Evolutionary conservation across 139 green algal species (phyloP).

Genomic region (Edaphochlamys debaryana): DNA sequence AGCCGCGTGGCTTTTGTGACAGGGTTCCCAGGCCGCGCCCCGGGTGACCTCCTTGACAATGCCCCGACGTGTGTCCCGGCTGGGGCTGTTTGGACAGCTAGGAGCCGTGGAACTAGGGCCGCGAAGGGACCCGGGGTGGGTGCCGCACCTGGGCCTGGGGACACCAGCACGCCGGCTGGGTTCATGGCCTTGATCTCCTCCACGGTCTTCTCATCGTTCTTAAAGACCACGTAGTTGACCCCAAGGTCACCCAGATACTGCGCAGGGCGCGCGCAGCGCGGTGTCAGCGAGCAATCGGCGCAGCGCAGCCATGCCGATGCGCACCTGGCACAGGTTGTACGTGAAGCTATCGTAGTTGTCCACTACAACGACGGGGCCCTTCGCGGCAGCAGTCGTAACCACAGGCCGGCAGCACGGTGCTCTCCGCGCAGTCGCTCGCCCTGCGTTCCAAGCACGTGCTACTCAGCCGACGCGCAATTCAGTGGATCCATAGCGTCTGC

Average conservation of each 20-base stretch:
- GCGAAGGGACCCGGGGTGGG: no score
- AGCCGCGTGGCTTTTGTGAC: no score
- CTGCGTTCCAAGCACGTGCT: no score
- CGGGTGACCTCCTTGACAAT: no score
- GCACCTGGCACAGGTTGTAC: constrained; percentile 96
- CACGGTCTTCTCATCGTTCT: constrained; percentile 97
- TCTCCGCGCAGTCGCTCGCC: not conserved
- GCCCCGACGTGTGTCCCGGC: no score
- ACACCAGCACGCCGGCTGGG: constrained; percentile 92
- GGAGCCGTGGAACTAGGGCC: no score
- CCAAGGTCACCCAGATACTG: constrained; percentile 96
- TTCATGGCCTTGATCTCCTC: constrained; percentile 88
- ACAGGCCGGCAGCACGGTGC: not conserved
- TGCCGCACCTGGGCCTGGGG: constrained; percentile 88
- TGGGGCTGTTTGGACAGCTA: no score
- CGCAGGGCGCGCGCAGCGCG: not conserved
- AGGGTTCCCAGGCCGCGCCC: no score
- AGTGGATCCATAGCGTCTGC: no score
- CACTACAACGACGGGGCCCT: constrained; percentile 88
- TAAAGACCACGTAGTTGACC: constrained; percentile 90
- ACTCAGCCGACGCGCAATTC: no score
- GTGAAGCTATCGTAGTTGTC: constrained; percentile 99
- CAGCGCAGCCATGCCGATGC: not conserved
- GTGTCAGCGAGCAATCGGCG: constrained; percentile 4
- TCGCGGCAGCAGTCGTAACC: constrained; percentile 12